These are phyloP conservation scores for Oidiodendron maius DNA, from an alignment of 495 filamentous ascomycete genomes.

Conservation along the genomic window DNA sequence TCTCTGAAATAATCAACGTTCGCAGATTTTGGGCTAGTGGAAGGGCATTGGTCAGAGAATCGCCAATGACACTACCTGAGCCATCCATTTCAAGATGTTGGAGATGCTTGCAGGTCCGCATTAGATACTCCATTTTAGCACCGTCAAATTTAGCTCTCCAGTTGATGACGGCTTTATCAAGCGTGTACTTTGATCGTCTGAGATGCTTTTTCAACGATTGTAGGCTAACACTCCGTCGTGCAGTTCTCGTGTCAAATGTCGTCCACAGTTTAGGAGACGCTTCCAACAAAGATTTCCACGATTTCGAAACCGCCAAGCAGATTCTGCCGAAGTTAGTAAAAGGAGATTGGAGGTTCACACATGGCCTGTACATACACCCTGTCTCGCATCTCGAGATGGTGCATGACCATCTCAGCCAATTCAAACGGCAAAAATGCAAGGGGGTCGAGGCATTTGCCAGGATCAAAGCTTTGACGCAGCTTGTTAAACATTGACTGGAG, in stretches of 20 bases:
- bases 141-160: slow-evolving; percentile 10
- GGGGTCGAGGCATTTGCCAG: slow-evolving; percentile 18
- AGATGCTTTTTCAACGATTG: slow-evolving; percentile 14
- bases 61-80: slow-evolving; percentile 11
- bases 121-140: slow-evolving; percentile 8
- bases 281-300: slow-evolving; percentile 22
- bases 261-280: slow-evolving; percentile 20
- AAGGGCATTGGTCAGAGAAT: slow-evolving; percentile 12
- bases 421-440: slow-evolving; percentile 19
- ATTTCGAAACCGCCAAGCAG: slow-evolving; percentile 19
- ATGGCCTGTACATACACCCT: slow-evolving; percentile 12
- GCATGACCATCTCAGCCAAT: slow-evolving; percentile 17
- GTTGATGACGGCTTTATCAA: slow-evolving; percentile 17
- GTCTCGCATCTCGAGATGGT: slow-evolving; percentile 18
- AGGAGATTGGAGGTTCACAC: not conserved
- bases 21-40: slow-evolving; percentile 12
- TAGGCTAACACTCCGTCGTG: slow-evolving; percentile 1
- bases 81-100: slow-evolving; percentile 13
- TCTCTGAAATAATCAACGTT: slow-evolving; percentile 7
- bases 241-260: slow-evolving; percentile 14
- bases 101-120: slow-evolving; percentile 15
- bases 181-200: slow-evolving; percentile 20
- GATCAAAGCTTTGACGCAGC: slow-evolving; percentile 10
- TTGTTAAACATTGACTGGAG: slow-evolving; percentile 21
- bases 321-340: slow-evolving; percentile 10